Percentiles rank a stretch among this genome's conserved stretches.
Conservation (phyloP, 106 monocot genomes). For the Dioscorea zingiberensis region DNA sequence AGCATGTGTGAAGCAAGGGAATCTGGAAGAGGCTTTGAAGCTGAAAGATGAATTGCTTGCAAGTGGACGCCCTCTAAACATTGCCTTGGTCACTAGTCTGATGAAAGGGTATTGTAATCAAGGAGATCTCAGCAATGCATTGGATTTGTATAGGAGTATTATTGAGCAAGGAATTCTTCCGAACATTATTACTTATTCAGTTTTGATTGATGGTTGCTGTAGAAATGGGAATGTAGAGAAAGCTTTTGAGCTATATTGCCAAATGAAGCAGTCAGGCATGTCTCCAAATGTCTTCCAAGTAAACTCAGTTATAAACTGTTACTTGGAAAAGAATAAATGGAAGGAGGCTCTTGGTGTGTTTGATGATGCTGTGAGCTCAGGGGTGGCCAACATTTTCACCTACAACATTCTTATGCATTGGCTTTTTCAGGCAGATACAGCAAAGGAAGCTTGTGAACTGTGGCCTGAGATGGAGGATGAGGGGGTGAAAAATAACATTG, state of each 20-base stretch:
- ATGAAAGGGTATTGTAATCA: slow-evolving; percentile 44
- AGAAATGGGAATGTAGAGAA: slow-evolving; percentile 35
- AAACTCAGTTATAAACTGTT: slow-evolving; percentile 27
- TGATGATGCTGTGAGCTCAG: slow-evolving; percentile 34
- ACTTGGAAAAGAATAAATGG: slow-evolving; percentile 33
- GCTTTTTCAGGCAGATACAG: slow-evolving; percentile 32
- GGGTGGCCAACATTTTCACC: slow-evolving; percentile 40
- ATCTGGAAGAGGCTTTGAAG: slow-evolving; percentile 41
- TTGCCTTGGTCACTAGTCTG: slow-evolving; percentile 38
- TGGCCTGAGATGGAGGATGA: slow-evolving; percentile 54
- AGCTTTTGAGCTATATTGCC: slow-evolving; percentile 44
- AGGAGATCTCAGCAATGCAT: slow-evolving; percentile 34
- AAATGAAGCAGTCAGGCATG: slow-evolving; percentile 46
- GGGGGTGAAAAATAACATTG: slow-evolving; percentile 36
- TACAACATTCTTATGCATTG: slow-evolving; percentile 58
- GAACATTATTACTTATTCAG: slow-evolving; percentile 32
- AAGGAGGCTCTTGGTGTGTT: slow-evolving; percentile 33
- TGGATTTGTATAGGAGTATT: slow-evolving; percentile 23
- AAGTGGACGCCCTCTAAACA: slow-evolving; percentile 14
- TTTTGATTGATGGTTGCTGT: slow-evolving; percentile 51
- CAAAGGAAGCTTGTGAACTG: slow-evolving; percentile 44
- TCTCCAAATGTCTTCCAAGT: slow-evolving; percentile 30
- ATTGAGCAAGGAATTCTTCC: slow-evolving; percentile 31
- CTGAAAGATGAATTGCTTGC: slow-evolving; percentile 53
- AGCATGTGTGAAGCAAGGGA: slow-evolving; percentile 47